phyloP scores from a whole-genome alignment of 208 protist species.

The Trichomonas gallinae region DNA sequence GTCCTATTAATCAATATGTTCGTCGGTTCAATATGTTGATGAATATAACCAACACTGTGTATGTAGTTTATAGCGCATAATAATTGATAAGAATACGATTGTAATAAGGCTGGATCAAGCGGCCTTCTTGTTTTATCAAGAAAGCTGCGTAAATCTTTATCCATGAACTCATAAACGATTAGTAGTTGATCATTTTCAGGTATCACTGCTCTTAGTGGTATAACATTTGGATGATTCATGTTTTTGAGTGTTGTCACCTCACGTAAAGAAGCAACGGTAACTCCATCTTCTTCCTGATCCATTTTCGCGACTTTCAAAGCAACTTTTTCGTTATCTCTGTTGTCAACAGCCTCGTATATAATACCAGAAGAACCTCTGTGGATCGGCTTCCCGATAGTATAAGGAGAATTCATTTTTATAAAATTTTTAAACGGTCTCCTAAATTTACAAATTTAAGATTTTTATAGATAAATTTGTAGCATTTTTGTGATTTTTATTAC shows the following conservation, averaged over 20 bases:
- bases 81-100: slow-evolving; percentile 23
- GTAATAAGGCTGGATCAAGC: neutral
- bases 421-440: too few relatives aligned
- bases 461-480: too few relatives aligned
- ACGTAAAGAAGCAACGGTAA: neutral
- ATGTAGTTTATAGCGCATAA: neutral
- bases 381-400: neutral
- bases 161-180: neutral
- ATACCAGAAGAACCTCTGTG: neutral
- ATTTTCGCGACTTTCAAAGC: neutral
- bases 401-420: neutral
- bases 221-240: neutral
- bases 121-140: neutral
- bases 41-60: slow-evolving; percentile 23
- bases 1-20: slow-evolving; percentile 60
- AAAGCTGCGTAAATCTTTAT: neutral
- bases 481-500: too few relatives aligned
- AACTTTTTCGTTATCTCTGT: neutral
- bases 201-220: neutral
- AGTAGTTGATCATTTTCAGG: neutral
- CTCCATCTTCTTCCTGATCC: neutral
- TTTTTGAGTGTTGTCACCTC: neutral
- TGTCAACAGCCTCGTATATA: neutral
- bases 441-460: too few relatives aligned
- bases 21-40: slow-evolving; percentile 33